Evolutionary conservation across 2,329 filamentous ascomycete genomes (phyloP).

Genomic region (Aspergillus sp.): DNA sequence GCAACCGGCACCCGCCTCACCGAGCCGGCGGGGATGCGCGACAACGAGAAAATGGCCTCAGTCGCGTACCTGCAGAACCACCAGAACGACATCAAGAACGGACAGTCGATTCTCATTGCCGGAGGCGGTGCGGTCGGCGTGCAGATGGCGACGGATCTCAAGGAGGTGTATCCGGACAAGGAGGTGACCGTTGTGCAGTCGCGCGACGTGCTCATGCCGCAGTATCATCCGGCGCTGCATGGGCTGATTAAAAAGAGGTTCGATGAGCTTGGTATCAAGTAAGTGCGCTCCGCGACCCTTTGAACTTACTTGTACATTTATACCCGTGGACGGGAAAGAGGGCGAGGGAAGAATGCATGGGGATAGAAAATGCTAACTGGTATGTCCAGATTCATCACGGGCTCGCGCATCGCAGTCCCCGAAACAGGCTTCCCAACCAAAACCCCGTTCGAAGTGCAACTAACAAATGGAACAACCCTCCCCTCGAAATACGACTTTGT

Average conservation of each 20-base stretch:
- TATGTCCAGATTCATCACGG: conserved; percentile 32
- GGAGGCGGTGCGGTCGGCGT: conserved; percentile 58
- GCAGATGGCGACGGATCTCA: conserved; percentile 56
- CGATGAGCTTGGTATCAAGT: conserved; percentile 38
- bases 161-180: conserved; percentile 53
- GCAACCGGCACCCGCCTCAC: conserved; percentile 41
- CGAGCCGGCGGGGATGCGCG: conserved; percentile 38
- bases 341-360: too few relatives aligned
- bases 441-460: conserved; percentile 31
- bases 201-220: conserved; percentile 42
- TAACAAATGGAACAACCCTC: conserved; percentile 36
- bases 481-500: conserved; percentile 43
- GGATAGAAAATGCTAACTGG: background rate
- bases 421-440: conserved; percentile 32
- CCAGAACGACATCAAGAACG: conserved; percentile 34
- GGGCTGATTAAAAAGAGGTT: conserved; percentile 38
- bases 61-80: conserved; percentile 39
- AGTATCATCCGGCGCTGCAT: conserved; percentile 37
- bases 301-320: too few relatives aligned
- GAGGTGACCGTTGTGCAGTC: conserved; percentile 55
- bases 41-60: conserved; percentile 39
- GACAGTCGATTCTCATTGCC: conserved; percentile 41
- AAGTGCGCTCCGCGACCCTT: background rate
- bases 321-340: background rate
- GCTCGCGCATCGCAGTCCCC: conserved; percentile 35